Evolutionary conservation across 176 grass and related monocot genomes (phyloP), one percentile per base, ranked within the genome.

Genomic region (Juncus inflexus): DNA sequence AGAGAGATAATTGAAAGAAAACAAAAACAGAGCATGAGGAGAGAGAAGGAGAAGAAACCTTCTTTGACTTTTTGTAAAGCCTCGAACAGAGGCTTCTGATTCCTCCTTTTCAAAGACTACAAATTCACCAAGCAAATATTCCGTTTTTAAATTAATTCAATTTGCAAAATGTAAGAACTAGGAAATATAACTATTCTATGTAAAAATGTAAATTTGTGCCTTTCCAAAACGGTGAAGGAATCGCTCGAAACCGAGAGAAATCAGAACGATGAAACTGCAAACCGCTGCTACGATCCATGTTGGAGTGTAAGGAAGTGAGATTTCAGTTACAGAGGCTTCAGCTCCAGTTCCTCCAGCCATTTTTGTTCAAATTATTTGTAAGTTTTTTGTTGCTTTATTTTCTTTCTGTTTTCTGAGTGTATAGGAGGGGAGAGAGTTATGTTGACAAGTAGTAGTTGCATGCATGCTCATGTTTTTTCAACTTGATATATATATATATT

Each of bases 61-160:
- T 73, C 80, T 72, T 83, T 83, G 12, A 83, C 35, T 75, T 83
- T 83, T 58, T 83, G 80, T 50, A 83, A 75, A 36, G 80, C 80
- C n/a, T 77, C 66, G 59, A 77, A 77, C 15, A 83, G 80, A 37
- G 74, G 52, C 15, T 73, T 77, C 52, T 83, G 80, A 59, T 77
- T 66, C 67, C 37, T 83, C 53, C 6, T 76, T 58, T 83, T 83
- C n/a, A 77, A 55, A 52, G 3, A 0, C 79, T 81, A 56, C 15
- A 70, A 70, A 4, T 55, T 9, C 1, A 47, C 1, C 4, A 47
- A 0, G 19, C 0, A 28, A 28, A 28, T 28, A 28, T 28, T 28
- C 19, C 19, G 19, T 28, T 28, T 28, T n/a, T n/a, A n/a, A n/a
- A n/a, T n/a, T 28, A 28, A 28, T 28, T 28, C 19, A 28, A 28